These are phyloP conservation scores for Harrya chromipes DNA, from an alignment of 768 basidiomycete genomes.

Conservation along the genomic window DNA sequence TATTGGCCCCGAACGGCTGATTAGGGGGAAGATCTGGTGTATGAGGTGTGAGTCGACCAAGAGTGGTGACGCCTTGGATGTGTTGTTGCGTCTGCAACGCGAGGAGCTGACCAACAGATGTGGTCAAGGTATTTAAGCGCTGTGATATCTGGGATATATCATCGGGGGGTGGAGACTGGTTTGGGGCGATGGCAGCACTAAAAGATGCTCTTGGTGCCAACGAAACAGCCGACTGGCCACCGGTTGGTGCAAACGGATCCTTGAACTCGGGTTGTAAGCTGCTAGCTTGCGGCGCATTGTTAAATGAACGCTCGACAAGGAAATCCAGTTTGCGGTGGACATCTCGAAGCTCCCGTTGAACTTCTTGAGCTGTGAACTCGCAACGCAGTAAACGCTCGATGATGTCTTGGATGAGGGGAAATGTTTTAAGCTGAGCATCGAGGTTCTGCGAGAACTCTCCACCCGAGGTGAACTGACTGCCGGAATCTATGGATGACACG, in stretches of 20 bases:
- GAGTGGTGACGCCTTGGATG: constrained; percentile 44
- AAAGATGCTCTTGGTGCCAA: constrained; percentile 57
- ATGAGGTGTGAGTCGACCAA: constrained; percentile 33
- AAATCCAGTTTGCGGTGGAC: constrained; percentile 76
- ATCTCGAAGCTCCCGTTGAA: constrained; percentile 71
- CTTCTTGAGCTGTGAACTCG: constrained; percentile 66
- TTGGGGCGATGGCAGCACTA: constrained; percentile 66
- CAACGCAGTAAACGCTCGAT: constrained; percentile 70
- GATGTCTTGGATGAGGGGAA: constrained; percentile 73
- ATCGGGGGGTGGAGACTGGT: constrained; percentile 63
- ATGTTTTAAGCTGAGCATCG: constrained; percentile 71
- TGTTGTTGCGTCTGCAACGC: constrained; percentile 75
- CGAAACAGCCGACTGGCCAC: constrained; percentile 32
- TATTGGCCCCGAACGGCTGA: constrained; percentile 35
- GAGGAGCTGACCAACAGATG: constrained; percentile 82
- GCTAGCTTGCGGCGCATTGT: constrained; percentile 17
- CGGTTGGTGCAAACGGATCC: constrained; percentile 64
- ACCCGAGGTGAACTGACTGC: constrained; percentile 55
- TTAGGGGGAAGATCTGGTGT: constrained; percentile 46
- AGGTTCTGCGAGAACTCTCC: constrained; percentile 50
- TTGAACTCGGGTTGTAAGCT: constrained; percentile 69
- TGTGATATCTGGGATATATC: constrained; percentile 76
- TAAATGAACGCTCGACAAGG: constrained; percentile 64
- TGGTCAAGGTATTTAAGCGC: constrained; percentile 73
- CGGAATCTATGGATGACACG: constrained; percentile 75